Conservation (phyloP, 2,329 filamentous ascomycete species). For the Graphilbum fragrans region DNA sequence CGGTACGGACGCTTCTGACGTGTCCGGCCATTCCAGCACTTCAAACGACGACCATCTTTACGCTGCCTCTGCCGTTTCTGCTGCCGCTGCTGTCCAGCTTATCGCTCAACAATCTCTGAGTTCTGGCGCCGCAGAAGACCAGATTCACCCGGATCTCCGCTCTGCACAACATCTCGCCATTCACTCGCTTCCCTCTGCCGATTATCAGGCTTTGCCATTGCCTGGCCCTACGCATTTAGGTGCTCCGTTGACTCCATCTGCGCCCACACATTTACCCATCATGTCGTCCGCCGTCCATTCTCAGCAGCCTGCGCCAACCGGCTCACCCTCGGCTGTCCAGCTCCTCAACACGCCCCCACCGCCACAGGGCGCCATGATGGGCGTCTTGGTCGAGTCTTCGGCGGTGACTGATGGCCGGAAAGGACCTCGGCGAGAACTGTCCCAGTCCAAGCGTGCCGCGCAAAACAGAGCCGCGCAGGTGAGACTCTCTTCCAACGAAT, state of each 20-base stretch:
- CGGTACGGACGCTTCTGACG: too few species aligned
- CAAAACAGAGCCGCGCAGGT: conserved; percentile 97
- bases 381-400: conserved; percentile 1
- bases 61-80: conserved; percentile 3
- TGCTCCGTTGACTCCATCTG: too few species aligned
- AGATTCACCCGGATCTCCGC: conserved; percentile 9
- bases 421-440: conserved; percentile 80
- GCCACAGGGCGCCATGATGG: conserved; percentile 7
- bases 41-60: conserved; percentile 1
- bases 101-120: background rate
- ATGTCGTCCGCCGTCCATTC: conserved; percentile 2
- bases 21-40: too few species aligned
- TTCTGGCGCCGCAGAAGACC: conserved; percentile 4
- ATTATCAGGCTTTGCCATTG: background rate
- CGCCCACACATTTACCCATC: too few species aligned
- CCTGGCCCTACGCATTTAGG: too few species aligned
- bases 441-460: conserved; percentile 88
- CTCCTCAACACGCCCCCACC: background rate
- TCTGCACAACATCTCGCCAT: background rate
- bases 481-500: too few species aligned
- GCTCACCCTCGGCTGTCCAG: background rate
- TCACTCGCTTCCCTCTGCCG: background rate
- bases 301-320: background rate
- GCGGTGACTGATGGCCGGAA: conserved; percentile 48
- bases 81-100: too few species aligned